Percentiles rank a stretch among this genome's conserved stretches.
These are phyloP conservation scores for Aaosphaeria pasadenensis DNA, from an alignment of 2,329 filamentous ascomycete species.

Conservation along the genomic window DNA sequence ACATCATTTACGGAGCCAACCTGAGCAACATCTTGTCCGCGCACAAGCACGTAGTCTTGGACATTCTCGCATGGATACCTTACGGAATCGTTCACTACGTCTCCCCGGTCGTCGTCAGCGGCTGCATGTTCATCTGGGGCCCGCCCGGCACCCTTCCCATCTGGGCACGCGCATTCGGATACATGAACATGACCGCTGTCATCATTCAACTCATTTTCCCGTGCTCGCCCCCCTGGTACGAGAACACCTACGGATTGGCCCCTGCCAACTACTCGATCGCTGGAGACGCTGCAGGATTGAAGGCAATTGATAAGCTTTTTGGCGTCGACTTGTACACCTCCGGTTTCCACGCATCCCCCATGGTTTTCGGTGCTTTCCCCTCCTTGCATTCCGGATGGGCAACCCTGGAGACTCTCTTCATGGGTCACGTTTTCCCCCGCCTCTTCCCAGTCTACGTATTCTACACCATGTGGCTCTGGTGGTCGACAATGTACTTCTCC, in stretches of 20 bases:
- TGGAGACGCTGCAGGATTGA: conserved; percentile 84
- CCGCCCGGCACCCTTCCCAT: conserved; percentile 81
- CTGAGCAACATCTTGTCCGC: conserved; percentile 93
- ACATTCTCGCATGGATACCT: conserved; percentile 87
- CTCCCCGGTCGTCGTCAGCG: conserved; percentile 74
- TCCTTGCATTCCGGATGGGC: conserved; percentile 88
- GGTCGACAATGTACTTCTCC: conserved; percentile 97
- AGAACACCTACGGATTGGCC: conserved; percentile 85
- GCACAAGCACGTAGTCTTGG: conserved; percentile 78
- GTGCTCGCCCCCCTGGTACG: conserved; percentile 95
- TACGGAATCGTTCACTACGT: conserved; percentile 92
- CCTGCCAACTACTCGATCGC: conserved; percentile 90
- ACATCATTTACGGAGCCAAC: conserved; percentile 94
- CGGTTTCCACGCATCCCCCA: conserved; percentile 81
- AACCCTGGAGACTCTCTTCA: conserved; percentile 85
- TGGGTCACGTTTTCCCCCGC: conserved; percentile 87
- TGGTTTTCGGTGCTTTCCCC: conserved; percentile 94
- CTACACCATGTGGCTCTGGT: conserved; percentile 94
- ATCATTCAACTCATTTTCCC: conserved; percentile 87
- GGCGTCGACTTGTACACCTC: conserved; percentile 92
- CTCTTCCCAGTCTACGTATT: conserved; percentile 75
- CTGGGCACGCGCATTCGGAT: conserved; percentile 85
- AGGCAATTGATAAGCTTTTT: conserved; percentile 84
- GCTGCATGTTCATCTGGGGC: conserved; percentile 81
- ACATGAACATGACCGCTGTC: conserved; percentile 86